A percentile compares a stretch with the other conserved stretches of the same genome.
These are phyloP conservation scores for Aspergillus sp. DNA, from an alignment of 2,329 filamentous ascomycete genomes.

Conservation along the genomic window DNA sequence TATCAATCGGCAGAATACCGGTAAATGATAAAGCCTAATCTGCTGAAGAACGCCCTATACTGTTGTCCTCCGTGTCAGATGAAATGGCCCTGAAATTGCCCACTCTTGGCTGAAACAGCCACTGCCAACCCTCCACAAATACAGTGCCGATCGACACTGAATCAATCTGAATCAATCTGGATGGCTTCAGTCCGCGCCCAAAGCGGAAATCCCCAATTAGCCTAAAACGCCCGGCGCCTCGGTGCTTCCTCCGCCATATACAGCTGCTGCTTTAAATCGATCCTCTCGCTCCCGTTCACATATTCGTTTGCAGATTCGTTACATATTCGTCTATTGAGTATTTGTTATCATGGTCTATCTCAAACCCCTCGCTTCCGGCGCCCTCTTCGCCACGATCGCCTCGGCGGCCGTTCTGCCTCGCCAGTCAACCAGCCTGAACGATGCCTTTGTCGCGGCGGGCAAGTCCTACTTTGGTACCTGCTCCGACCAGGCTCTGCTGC, in stretches of 20 bases:
- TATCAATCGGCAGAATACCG: too few relatives aligned
- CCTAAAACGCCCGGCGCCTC: constrained; percentile 1
- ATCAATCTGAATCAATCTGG: not conserved
- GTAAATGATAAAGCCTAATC: too few relatives aligned
- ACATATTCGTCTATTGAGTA: not conserved
- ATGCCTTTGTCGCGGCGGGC: constrained; percentile 60
- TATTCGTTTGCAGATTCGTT: too few relatives aligned
- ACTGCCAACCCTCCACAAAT: not conserved
- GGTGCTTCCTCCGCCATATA: not conserved
- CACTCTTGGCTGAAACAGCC: constrained; percentile 9
- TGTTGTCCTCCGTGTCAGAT: too few relatives aligned
- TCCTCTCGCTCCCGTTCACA: too few relatives aligned
- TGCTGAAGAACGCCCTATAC: not conserved
- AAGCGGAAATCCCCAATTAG: constrained; percentile 4
- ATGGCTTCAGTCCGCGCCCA: constrained; percentile 2
- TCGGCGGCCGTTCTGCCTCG: constrained; percentile 6
- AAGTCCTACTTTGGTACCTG: constrained; percentile 67
- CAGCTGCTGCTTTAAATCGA: not conserved
- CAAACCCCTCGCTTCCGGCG: constrained; percentile 4
- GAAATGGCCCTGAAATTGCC: not conserved
- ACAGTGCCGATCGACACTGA: not conserved
- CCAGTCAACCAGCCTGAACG: constrained; percentile 45
- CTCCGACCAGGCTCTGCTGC: constrained; percentile 53
- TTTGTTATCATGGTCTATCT: constrained; percentile 6
- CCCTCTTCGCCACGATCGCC: constrained; percentile 7